Evolutionary conservation across 352 stramenopile genomes (phyloP), one percentile per base, ranked within the genome.

Genomic region (Thalassiosira livingstoniorum): DNA sequence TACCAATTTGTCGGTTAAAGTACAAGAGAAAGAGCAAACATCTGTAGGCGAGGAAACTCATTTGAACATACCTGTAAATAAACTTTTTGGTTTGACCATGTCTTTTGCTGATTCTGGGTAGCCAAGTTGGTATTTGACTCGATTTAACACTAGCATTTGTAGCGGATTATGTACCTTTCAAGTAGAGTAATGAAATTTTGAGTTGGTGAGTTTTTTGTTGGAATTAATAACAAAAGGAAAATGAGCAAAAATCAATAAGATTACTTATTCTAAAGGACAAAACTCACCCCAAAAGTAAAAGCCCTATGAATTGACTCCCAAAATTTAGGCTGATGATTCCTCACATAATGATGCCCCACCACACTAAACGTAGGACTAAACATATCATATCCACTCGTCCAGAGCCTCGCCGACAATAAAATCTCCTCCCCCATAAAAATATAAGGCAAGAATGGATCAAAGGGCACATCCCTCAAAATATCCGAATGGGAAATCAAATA

Each of bases 401-500:
- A 96, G 11, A 96, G 78, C 32, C 93, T 79, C 47, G 91, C 88
- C 37, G 81, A 91, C 54, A 96, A 89, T 60, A 93, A 87, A 73
- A 97, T 97, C 76, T 97, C 94, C 75, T 97, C 95, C 29, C 95
- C 94, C 92, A 97, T 97, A 82, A 97, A 97, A 32, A 97, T 92
- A 80, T 93, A 97, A 23, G 94, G 93, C 53, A 97, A 78, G 70
- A 96, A 97, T 23, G 95, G 95, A 89, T 97, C 95, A 80, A 97
- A 97, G 0, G 94, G 94, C 25, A 97, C 91, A 68, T 94, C 89
- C 55, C 79, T 37, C 37, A 94, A 77, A 32, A 86, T 80, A 53
- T 67, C 66, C 13, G 81, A 90, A 72, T 92, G 87, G 34, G 90
- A 83, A 0, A 95, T 84, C 43, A 95, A 88, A 68, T 92, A 95